These are phyloP conservation scores for Torrubiella hemipterigena DNA, from an alignment of 2,329 filamentous ascomycete genomes.

Conservation along the genomic window DNA sequence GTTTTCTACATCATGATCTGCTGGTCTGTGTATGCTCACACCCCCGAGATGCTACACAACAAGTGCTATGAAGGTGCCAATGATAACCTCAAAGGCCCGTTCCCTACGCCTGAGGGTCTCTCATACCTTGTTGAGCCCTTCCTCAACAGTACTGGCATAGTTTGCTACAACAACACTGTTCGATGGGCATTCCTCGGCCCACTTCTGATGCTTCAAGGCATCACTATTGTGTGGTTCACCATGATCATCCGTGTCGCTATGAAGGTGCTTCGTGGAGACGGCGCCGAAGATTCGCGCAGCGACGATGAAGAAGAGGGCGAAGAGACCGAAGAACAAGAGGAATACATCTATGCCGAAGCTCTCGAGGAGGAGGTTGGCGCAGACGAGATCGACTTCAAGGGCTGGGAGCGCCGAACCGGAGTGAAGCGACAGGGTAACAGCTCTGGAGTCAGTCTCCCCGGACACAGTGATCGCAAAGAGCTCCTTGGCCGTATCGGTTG, in stretches of 20 bases:
- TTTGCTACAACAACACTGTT: conserved; percentile 70
- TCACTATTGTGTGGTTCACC: conserved; percentile 79
- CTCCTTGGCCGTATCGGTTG: conserved; percentile 72
- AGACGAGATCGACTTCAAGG: conserved; percentile 55
- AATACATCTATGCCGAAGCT: conserved; percentile 41
- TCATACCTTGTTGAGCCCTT: conserved; percentile 65
- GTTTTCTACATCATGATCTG: conserved; percentile 66
- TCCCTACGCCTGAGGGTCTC: conserved; percentile 36
- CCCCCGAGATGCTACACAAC: conserved; percentile 46
- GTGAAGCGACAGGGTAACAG: conserved; percentile 41
- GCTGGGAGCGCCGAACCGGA: conserved; percentile 45
- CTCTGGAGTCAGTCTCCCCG: conserved; percentile 52
- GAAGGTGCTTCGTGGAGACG: conserved; percentile 62
- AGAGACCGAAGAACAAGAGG: conserved; percentile 41
- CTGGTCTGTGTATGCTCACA: conserved; percentile 67
- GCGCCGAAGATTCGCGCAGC: conserved; percentile 76
- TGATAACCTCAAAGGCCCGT: conserved; percentile 41
- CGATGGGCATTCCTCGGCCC: conserved; percentile 66
- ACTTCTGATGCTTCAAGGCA: conserved; percentile 64
- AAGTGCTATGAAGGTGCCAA: conserved; percentile 60
- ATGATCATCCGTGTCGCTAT: conserved; percentile 79
- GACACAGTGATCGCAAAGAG: conserved; percentile 68
- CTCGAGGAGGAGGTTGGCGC: conserved; percentile 68
- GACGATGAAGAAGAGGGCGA: conserved; percentile 70
- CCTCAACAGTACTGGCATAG: conserved; percentile 52